Evolutionary conservation across 2,329 filamentous ascomycete genomes (phyloP).

Genomic region (Aspergillus phoenicis): DNA sequence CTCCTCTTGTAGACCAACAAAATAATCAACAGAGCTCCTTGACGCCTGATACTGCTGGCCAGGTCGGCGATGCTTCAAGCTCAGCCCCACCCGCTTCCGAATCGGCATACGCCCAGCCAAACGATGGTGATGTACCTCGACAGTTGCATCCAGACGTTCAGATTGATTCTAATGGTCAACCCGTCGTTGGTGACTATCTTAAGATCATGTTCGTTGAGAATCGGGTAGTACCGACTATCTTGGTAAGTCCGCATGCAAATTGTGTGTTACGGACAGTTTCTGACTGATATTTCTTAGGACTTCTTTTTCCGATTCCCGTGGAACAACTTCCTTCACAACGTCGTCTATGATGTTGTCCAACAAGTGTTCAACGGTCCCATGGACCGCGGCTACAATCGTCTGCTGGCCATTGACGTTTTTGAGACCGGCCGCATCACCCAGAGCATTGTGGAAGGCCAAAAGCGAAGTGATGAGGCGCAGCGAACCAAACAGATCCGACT

Average conservation of each 20-base stretch:
- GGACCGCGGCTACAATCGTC: conserved; percentile 91
- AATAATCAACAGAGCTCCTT: conserved; percentile 26
- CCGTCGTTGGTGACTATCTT: conserved; percentile 89
- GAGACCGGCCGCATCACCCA: conserved; percentile 86
- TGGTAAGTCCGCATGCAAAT: conserved; percentile 62
- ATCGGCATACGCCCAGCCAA: conserved; percentile 22
- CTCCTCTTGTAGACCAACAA: conserved; percentile 59
- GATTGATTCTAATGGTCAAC: conserved; percentile 63
- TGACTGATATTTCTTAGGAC: conserved; percentile 57
- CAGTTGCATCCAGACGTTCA: conserved; percentile 51
- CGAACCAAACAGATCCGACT: conserved; percentile 82
- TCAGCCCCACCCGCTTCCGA: conserved; percentile 22
- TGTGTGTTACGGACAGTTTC: background rate
- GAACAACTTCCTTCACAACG: conserved; percentile 99
- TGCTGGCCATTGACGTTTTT: conserved; percentile 88
- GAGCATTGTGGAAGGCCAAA: conserved; percentile 88
- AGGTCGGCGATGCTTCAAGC: conserved; percentile 21
- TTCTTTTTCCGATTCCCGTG: conserved; percentile 99
- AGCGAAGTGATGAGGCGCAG: conserved; percentile 83
- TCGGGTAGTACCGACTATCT: conserved; percentile 88
- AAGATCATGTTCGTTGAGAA: conserved; percentile 97
- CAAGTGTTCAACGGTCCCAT: conserved; percentile 99
- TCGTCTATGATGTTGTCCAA: conserved; percentile 98
- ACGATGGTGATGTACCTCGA: conserved; percentile 28
- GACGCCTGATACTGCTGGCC: conserved; percentile 22